Evolutionary conservation across 441 rosid species (phyloP).

Genomic region (Croton setiger): DNA sequence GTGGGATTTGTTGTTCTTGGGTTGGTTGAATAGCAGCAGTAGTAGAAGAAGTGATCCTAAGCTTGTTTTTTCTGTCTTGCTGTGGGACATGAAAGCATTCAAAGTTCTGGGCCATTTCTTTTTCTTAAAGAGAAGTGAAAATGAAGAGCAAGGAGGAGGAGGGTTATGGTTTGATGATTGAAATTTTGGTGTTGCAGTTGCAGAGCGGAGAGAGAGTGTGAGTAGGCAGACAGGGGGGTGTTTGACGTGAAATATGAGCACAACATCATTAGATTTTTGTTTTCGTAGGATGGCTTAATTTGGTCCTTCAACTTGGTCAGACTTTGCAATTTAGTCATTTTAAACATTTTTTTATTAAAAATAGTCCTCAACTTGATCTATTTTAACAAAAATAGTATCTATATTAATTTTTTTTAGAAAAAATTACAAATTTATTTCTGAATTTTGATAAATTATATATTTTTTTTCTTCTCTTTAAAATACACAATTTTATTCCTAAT

Average conservation of each 20-base stretch:
- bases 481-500: too few relatives aligned
- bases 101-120: conserved; percentile 29
- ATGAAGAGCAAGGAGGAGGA: not conserved
- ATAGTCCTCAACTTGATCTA: too few relatives aligned
- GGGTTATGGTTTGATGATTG: conserved; percentile 15
- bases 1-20: conserved; percentile 21
- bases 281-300: too few relatives aligned
- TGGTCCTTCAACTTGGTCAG: too few relatives aligned
- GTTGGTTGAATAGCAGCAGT: conserved; percentile 4
- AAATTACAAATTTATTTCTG: too few relatives aligned
- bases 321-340: too few relatives aligned
- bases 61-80: conserved; percentile 34
- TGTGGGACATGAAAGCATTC: conserved; percentile 28
- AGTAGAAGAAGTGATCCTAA: conserved; percentile 18
- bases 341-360: too few relatives aligned
- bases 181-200: not conserved
- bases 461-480: too few relatives aligned
- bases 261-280: too few relatives aligned
- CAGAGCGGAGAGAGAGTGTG: not conserved
- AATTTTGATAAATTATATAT: too few relatives aligned
- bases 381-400: too few relatives aligned
- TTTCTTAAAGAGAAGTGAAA: not conserved
- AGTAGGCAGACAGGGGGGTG: not conserved
- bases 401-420: too few relatives aligned
- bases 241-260: conserved; percentile 2